A percentile compares a stretch with the other conserved stretches of the same genome.
phyloP scores from a whole-genome alignment of 1,284 basidiomycete species.

The Sparassis latifolia region DNA sequence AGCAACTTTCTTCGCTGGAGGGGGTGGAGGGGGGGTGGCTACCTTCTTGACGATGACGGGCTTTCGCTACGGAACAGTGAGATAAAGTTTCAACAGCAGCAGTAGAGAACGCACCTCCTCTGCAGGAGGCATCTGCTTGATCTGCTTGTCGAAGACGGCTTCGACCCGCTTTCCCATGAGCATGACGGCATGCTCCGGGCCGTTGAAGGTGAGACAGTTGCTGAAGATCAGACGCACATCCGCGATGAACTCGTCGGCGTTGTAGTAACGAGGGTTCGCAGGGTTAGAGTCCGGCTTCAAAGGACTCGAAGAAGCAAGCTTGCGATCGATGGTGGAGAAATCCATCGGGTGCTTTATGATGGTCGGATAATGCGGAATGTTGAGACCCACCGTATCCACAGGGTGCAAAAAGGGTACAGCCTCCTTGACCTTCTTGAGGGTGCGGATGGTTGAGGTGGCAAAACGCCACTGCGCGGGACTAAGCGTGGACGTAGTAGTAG shows the following conservation, averaged over 20 bases:
- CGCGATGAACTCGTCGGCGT: constrained; percentile 70
- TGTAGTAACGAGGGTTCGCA: constrained; percentile 67
- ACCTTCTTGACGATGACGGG: constrained; percentile 47
- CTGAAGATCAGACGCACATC: constrained; percentile 86
- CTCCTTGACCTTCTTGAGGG: constrained; percentile 85
- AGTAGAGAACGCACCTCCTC: constrained; percentile 54
- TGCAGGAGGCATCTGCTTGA: constrained; percentile 76
- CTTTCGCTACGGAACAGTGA: constrained; percentile 32
- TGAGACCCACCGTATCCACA: constrained; percentile 86
- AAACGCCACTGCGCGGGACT: constrained; percentile 75
- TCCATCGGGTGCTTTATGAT: constrained; percentile 95
- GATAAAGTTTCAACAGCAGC: constrained; percentile 7
- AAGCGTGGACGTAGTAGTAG: constrained; percentile 37
- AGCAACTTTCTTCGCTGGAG: constrained; percentile 40
- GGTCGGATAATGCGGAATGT: constrained; percentile 86
- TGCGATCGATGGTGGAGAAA: constrained; percentile 88
- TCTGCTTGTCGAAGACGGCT: constrained; percentile 82
- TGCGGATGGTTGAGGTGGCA: constrained; percentile 72
- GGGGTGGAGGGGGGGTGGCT: constrained; percentile 33
- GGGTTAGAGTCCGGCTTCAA: constrained; percentile 65
- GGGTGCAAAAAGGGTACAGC: constrained; percentile 79
- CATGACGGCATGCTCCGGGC: constrained; percentile 79
- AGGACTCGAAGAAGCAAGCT: constrained; percentile 75
- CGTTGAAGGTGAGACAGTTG: constrained; percentile 92
- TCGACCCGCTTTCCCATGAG: constrained; percentile 79